Evolutionary conservation across 2,329 filamentous ascomycete species (phyloP).

Genomic region (Aspergillus transmontanensis): DNA sequence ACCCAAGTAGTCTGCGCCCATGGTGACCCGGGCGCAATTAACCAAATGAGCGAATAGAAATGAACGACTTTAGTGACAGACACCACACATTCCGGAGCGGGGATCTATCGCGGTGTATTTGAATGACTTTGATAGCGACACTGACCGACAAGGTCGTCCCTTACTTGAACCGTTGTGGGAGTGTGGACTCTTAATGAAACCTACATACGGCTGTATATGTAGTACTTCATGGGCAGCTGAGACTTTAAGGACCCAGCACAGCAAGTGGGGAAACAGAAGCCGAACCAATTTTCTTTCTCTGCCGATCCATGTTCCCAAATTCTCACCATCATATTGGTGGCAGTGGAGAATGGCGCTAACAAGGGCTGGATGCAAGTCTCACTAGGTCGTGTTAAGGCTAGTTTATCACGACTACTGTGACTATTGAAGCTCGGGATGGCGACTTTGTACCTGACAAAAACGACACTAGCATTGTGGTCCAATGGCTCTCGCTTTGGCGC

Average conservation of each 20-base stretch:
- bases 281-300: constrained; percentile 2
- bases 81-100: neutral
- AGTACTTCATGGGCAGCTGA: neutral
- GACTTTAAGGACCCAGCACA: neutral
- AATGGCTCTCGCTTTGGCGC: neutral
- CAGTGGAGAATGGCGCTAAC: neutral
- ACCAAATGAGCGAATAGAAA: neutral
- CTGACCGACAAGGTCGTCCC: neutral
- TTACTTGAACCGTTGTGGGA: constrained; percentile 3
- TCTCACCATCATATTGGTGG: constrained; percentile 1
- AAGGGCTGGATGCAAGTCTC: constrained; percentile 13
- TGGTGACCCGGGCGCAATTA: constrained; percentile 5
- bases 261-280: neutral
- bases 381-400: constrained; percentile 5
- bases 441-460: constrained; percentile 5
- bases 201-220: constrained; percentile 4
- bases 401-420: neutral
- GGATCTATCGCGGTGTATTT: neutral
- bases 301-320: constrained; percentile 6
- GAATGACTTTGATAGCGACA: neutral
- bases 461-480: neutral
- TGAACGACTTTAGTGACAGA: neutral
- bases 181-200: neutral
- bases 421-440: neutral
- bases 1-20: constrained; percentile 21